Evolutionary conservation across 1,284 basidiomycete species (phyloP).

Genomic region (Puccinia hordei): DNA sequence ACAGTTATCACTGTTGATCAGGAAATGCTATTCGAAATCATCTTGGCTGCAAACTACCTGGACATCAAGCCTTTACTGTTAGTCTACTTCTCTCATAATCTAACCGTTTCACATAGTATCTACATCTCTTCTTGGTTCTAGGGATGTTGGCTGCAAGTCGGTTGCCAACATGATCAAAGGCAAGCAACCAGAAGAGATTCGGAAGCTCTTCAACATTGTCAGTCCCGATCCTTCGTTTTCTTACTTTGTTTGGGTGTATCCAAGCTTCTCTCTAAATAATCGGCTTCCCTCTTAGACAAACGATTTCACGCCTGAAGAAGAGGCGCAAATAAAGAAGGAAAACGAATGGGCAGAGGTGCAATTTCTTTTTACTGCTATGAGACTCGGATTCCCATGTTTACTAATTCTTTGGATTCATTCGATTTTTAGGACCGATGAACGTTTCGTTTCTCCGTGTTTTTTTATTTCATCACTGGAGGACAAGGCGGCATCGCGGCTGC

Average conservation of each 20-base stretch:
- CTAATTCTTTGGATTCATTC: background rate
- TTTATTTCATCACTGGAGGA: no score
- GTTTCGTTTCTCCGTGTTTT: background rate
- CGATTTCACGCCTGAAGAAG: slow-evolving; percentile 98
- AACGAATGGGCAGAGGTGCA: slow-evolving; percentile 70
- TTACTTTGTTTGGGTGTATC: background rate
- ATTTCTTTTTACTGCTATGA: background rate
- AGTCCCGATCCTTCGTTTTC: slow-evolving; percentile 52
- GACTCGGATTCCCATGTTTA: background rate
- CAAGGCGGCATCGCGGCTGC: no score
- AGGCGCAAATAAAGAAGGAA: slow-evolving; percentile 99
- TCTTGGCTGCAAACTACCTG: slow-evolving; percentile 98
- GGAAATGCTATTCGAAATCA: slow-evolving; percentile 88
- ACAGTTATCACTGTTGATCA: slow-evolving; percentile 60
- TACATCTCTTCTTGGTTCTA: slow-evolving; percentile 58
- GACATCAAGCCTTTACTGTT: slow-evolving; percentile 98
- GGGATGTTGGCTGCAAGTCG: slow-evolving; percentile 99
- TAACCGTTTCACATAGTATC: background rate
- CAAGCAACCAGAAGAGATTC: slow-evolving; percentile 93
- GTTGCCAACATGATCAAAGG: slow-evolving; percentile 99
- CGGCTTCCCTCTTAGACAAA: slow-evolving; percentile 64
- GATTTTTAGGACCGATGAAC: slow-evolving; percentile 18
- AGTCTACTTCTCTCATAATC: slow-evolving; percentile 58
- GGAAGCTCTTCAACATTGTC: slow-evolving; percentile 81
- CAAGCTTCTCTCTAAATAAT: background rate